Percentiles rank a stretch among this genome's conserved stretches.
Evolutionary conservation across 2,329 filamentous ascomycete genomes (phyloP).

Genomic region (Lanzia echinophila): DNA sequence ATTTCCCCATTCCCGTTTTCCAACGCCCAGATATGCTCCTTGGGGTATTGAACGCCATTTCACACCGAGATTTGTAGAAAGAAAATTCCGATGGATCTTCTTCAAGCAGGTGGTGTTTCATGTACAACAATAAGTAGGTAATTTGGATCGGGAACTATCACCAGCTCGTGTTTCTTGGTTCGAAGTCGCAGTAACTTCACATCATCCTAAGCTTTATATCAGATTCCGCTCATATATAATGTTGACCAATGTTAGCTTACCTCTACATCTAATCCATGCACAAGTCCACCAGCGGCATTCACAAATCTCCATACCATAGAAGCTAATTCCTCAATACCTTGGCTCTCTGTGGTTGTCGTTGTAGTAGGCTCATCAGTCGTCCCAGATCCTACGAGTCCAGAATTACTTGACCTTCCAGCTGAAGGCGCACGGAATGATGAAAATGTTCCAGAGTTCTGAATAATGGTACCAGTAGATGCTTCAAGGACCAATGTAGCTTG

Average conservation of each 20-base stretch:
- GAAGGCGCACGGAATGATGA: constrained; percentile 33
- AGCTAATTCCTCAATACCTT: constrained; percentile 61
- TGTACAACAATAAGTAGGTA: constrained; percentile 76
- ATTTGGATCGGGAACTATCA: constrained; percentile 74
- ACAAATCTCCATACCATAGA: constrained; percentile 71
- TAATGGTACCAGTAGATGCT: constrained; percentile 62
- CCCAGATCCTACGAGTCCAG: background rate
- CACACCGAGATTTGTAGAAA: background rate
- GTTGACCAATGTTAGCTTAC: constrained; percentile 33
- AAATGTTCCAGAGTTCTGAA: constrained; percentile 65
- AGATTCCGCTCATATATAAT: constrained; percentile 6
- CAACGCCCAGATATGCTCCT: constrained; percentile 7
- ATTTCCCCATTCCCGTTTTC: background rate
- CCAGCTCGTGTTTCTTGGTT: constrained; percentile 79
- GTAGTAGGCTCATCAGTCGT: constrained; percentile 1
- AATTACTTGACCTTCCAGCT: background rate
- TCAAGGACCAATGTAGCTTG: constrained; percentile 73
- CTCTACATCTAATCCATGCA: constrained; percentile 68
- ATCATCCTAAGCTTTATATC: constrained; percentile 51
- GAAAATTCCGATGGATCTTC: background rate
- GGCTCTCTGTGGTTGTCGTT: constrained; percentile 7
- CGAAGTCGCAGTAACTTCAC: constrained; percentile 68
- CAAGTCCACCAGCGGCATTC: constrained; percentile 58
- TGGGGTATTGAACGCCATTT: constrained; percentile 11
- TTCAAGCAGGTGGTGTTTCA: constrained; percentile 64